phyloP scores from a whole-genome alignment of 371 early-diverging fungal genomes.

The Apophysomyces variabilis region DNA sequence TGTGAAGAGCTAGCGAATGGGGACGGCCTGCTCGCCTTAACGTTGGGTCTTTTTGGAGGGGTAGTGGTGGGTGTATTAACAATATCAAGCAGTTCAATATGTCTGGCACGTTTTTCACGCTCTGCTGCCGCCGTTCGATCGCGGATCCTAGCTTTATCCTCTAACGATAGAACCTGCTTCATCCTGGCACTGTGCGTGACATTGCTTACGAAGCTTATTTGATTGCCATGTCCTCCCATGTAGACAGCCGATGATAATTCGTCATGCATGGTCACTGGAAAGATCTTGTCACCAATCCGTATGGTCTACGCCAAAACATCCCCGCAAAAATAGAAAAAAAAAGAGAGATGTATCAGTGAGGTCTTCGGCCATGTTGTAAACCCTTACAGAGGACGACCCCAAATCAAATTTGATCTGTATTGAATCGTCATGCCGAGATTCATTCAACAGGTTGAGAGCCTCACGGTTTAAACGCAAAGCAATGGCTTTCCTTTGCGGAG shows the following conservation, averaged over 20 bases:
- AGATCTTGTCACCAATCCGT: constrained; percentile 23
- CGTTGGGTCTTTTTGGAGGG: constrained; percentile 4
- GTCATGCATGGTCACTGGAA: constrained; percentile 19
- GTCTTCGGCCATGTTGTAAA: background rate
- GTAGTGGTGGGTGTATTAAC: constrained; percentile 10
- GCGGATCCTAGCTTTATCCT: constrained; percentile 24
- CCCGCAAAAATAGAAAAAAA: background rate
- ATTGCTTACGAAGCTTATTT: constrained; percentile 18
- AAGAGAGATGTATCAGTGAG: background rate
- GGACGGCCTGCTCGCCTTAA: background rate
- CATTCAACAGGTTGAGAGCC: constrained; percentile 21
- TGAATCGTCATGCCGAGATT: constrained; percentile 15
- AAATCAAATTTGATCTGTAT: constrained; percentile 18
- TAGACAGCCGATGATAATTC: constrained; percentile 18
- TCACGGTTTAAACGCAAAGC: constrained; percentile 33
- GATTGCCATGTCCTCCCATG: constrained; percentile 8
- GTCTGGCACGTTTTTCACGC: constrained; percentile 29
- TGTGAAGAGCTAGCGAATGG: constrained; percentile 12
- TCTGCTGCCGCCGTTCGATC: constrained; percentile 25
- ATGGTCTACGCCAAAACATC: constrained; percentile 16
- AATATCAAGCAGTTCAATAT: constrained; percentile 22
- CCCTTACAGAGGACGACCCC: constrained; percentile 6
- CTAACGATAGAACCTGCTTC: constrained; percentile 29
- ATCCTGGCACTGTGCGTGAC: constrained; percentile 23
- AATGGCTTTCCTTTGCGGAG: constrained; percentile 23